These are phyloP conservation scores for Aspergillus conjunctus DNA, from an alignment of 495 filamentous ascomycete species.

Conservation along the genomic window DNA sequence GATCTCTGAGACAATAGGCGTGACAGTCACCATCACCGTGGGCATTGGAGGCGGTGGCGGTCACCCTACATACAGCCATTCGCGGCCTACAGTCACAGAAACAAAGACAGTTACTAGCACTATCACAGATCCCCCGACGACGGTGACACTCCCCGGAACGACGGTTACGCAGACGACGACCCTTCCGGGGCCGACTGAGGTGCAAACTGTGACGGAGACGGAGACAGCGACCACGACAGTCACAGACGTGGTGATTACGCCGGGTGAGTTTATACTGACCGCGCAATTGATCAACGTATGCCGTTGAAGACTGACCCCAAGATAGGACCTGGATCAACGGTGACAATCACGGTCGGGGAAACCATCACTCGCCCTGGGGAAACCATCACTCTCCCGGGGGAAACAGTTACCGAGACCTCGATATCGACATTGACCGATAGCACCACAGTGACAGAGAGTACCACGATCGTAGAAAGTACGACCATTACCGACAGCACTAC, in stretches of 20 bases:
- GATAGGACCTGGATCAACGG: too few relatives aligned
- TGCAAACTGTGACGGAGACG: neutral
- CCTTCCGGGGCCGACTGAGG: neutral
- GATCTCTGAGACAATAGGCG: neutral
- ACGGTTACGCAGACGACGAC: neutral
- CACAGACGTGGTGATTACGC: neutral
- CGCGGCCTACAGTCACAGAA: neutral
- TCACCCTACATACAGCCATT: neutral
- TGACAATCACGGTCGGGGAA: too few relatives aligned
- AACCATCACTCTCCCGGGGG: too few relatives aligned
- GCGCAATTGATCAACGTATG: too few relatives aligned
- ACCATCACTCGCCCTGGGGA: too few relatives aligned
- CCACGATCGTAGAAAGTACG: neutral
- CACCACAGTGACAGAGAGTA: too few relatives aligned
- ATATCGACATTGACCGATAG: too few relatives aligned
- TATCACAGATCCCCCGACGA: neutral
- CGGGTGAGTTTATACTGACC: too few relatives aligned
- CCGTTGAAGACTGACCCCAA: too few relatives aligned
- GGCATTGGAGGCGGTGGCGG: neutral
- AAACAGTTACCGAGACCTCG: too few relatives aligned
- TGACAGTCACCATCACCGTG: too few relatives aligned
- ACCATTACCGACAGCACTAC: neutral
- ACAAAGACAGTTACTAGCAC: neutral
- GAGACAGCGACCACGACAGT: conserved; percentile 9
- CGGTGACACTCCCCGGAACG: neutral